Base-by-base conservation (phyloP, 2,329 filamentous ascomycete species). In the Boeremia lycopersici region DNA sequence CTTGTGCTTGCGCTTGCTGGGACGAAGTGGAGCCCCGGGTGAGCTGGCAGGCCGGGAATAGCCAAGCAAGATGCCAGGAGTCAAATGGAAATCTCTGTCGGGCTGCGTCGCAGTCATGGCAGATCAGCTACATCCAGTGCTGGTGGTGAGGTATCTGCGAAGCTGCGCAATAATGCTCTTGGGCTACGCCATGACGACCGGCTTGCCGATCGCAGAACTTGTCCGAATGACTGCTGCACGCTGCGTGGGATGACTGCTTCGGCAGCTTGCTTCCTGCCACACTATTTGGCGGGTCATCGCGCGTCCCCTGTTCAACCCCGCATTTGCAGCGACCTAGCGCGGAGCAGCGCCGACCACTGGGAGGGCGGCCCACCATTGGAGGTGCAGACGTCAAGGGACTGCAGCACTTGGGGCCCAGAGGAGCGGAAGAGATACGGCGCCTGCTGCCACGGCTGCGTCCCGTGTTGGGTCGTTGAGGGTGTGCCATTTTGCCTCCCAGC, bases 161-260 rank as follows among this genome's bases (percentile, higher is more conserved):
- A 41, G 43, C 45, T 41, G 28, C 26, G 56, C 35, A 52, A 33
- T 45, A 52, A 33, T 45, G 31, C 17, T 42, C 44, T 29, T 23
- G 43, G 44, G 61, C 65, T 64, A 57, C 63, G 64, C 63, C 59
- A 66, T 62, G 49, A 48, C 50, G 45, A 53, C 43, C 36, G 40
- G 36, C 7, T 9, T 29, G 49, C 19, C 53, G 46, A 57, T 59
- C 56, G 40, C 56, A 55, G 41, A 50, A 54, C 29, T 36, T 31
- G 54, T 51, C 36, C 40, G 39, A 49, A 48, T 68, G 62, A 65
- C 57, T 60, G 60, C 45, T 51, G 48, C 15, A 48, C 23, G n/a
- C 40, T 30, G 56, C 53, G 61, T 61, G 62, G 59, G 58, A 59
- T 54, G 42, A 23, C 47, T 63, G 59, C 62, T 61, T 56, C 53